Percentiles rank a stretch among this genome's conserved stretches.
Conservation (phyloP, 1,284 basidiomycete genomes). For the Tilletiopsis washingtonensis region DNA sequence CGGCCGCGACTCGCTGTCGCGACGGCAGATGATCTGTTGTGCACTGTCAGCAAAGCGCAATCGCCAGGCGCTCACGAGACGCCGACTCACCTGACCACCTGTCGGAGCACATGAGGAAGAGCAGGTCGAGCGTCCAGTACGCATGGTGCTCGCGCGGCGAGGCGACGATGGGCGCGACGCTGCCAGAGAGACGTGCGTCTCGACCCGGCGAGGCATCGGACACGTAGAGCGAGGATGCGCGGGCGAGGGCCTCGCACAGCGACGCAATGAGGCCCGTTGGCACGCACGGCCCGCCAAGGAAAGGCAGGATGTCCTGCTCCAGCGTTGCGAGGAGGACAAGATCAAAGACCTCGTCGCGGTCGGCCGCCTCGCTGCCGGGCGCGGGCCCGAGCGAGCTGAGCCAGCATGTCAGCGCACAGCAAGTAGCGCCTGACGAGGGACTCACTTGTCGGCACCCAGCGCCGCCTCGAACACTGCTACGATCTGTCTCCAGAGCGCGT, state of each 20-base stretch:
- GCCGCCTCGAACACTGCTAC: conserved; percentile 73
- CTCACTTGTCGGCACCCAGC: conserved; percentile 73
- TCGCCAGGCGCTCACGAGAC: not conserved
- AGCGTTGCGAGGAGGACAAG: conserved; percentile 52
- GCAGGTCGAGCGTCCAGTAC: conserved; percentile 86
- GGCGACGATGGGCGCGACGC: conserved; percentile 16
- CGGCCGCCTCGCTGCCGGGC: conserved; percentile 51
- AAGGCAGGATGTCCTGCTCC: conserved; percentile 69
- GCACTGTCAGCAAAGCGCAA: not conserved
- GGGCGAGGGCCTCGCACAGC: conserved; percentile 65
- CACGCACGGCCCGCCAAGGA: conserved; percentile 62
- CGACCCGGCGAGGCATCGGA: not conserved
- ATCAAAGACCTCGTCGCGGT: conserved; percentile 83
- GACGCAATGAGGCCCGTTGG: conserved; percentile 65
- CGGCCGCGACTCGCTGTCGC: conserved; percentile 61
- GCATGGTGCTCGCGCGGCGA: conserved; percentile 72
- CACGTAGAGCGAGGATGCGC: conserved; percentile 64
- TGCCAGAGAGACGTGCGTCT: too few species aligned
- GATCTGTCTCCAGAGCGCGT: conserved; percentile 76
- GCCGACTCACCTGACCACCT: not conserved
- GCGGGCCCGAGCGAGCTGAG: not conserved
- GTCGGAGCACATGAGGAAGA: conserved; percentile 68
- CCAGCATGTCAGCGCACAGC: not conserved
- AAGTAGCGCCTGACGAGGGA: too few species aligned
- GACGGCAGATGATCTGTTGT: conserved; percentile 43